A percentile compares a stretch with the other conserved stretches of the same genome.
phyloP scores from a whole-genome alignment of 805 yeast species.

The Metschnikowia henanensis region DNA sequence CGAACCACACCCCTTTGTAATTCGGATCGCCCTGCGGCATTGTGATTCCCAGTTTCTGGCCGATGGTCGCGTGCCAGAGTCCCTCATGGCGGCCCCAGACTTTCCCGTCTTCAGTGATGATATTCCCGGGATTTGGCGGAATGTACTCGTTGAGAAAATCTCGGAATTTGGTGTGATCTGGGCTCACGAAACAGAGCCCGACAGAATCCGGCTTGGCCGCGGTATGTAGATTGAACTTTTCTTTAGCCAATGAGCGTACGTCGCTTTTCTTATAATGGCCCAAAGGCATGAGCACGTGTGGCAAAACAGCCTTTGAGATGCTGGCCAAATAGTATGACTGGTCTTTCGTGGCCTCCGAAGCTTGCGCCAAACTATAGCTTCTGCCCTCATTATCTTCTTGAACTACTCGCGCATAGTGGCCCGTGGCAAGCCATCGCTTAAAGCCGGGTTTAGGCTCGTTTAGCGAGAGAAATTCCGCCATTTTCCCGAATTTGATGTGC shows the following conservation, averaged over 20 bases:
- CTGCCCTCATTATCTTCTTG: conserved; percentile 20
- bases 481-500: conserved; percentile 81
- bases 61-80: conserved; percentile 93
- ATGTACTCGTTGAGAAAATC: conserved; percentile 76
- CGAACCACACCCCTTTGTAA: conserved; percentile 83
- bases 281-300: conserved; percentile 69
- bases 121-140: conserved; percentile 70
- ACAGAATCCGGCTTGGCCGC: conserved; percentile 90
- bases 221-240: conserved; percentile 49
- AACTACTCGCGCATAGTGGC: conserved; percentile 69
- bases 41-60: conserved; percentile 76
- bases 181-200: conserved; percentile 89
- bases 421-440: conserved; percentile 76
- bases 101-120: conserved; percentile 71
- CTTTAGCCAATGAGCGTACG: conserved; percentile 67
- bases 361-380: conserved; percentile 50
- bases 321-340: conserved; percentile 90
- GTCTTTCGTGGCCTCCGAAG: conserved; percentile 65
- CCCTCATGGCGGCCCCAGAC: conserved; percentile 85
- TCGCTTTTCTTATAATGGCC: conserved; percentile 77
- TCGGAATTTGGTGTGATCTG: conserved; percentile 58
- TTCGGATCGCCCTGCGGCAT: conserved; percentile 88
- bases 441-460: conserved; percentile 12
- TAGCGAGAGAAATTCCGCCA: conserved; percentile 51
- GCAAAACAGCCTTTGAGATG: conserved; percentile 46